These are phyloP conservation scores for Neurospora sp. DNA, from an alignment of 495 filamentous ascomycete genomes.

Conservation along the genomic window DNA sequence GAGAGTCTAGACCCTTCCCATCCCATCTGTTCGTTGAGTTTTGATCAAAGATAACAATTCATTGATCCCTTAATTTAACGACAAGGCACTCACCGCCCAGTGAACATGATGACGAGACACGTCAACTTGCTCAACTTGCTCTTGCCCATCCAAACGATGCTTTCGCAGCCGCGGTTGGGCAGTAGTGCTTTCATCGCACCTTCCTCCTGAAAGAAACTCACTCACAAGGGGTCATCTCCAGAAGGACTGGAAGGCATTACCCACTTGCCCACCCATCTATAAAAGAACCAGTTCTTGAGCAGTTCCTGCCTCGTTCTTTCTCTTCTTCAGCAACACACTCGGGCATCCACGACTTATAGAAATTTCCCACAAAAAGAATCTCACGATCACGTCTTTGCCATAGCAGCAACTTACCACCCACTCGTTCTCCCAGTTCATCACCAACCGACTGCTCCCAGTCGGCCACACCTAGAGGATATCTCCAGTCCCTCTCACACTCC, in stretches of 20 bases:
- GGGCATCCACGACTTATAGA: background rate
- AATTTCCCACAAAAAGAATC: background rate
- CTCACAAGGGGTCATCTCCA: background rate
- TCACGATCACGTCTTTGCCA: background rate
- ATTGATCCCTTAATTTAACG: too few relatives aligned
- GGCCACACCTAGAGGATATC: background rate
- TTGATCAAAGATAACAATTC: too few relatives aligned
- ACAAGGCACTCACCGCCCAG: background rate
- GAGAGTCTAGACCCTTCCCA: background rate
- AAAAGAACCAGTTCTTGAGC: background rate
- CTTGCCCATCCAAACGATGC: background rate
- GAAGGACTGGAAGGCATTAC: background rate
- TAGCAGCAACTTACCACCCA: background rate
- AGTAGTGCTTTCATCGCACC: background rate
- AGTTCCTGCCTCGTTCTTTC: background rate
- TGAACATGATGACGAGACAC: too few relatives aligned
- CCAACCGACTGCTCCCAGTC: background rate
- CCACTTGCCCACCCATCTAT: background rate
- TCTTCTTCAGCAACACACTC: background rate
- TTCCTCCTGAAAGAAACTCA: background rate
- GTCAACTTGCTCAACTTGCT: background rate
- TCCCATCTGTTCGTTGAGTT: background rate
- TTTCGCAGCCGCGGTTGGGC: background rate
- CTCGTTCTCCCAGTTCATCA: background rate
- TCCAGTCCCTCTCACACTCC: background rate